Percentiles rank a stretch among this genome's conserved stretches.
phyloP scores from a whole-genome alignment of 2,329 filamentous ascomycete species.

The Emergomyces africanus region DNA sequence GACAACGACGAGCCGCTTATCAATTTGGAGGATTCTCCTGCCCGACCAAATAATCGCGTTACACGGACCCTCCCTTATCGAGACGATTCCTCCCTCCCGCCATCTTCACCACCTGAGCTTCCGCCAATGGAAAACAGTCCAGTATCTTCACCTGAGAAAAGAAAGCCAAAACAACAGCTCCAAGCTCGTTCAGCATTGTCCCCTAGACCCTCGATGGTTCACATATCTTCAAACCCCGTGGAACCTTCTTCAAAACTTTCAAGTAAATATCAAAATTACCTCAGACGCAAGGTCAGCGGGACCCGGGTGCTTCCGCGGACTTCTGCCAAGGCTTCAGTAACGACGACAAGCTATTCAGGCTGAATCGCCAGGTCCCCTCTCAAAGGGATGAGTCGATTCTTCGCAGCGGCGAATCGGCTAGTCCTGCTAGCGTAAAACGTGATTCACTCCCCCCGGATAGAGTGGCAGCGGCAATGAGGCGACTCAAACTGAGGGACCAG shows the following conservation, averaged over 20 bases:
- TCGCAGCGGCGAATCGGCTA: neutral
- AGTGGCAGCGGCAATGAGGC: conserved; percentile 22
- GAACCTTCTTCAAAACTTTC: conserved; percentile 1
- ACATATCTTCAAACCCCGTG: conserved; percentile 13
- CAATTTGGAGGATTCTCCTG: conserved; percentile 13
- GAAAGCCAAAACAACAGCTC: conserved; percentile 5
- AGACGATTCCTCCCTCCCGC: conserved; percentile 11
- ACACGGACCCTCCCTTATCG: conserved; percentile 8
- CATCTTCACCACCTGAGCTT: conserved; percentile 23
- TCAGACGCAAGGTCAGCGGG: neutral
- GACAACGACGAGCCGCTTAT: conserved; percentile 17
- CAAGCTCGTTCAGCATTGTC: conserved; percentile 15
- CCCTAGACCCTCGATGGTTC: conserved; percentile 17
- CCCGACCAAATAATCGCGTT: conserved; percentile 6
- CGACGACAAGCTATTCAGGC: neutral
- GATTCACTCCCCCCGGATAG: conserved; percentile 22
- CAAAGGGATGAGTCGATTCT: neutral
- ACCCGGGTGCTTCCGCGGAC: neutral
- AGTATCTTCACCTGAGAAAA: conserved; percentile 12
- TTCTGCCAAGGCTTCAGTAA: neutral
- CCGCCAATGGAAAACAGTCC: conserved; percentile 14
- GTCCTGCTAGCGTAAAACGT: conserved; percentile 5
- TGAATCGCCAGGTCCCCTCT: conserved; percentile 4
- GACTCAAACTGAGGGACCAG: conserved; percentile 21
- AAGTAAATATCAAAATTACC: neutral